Conservation (phyloP, 1,284 basidiomycete species). For the Marasmius sp. region DNA sequence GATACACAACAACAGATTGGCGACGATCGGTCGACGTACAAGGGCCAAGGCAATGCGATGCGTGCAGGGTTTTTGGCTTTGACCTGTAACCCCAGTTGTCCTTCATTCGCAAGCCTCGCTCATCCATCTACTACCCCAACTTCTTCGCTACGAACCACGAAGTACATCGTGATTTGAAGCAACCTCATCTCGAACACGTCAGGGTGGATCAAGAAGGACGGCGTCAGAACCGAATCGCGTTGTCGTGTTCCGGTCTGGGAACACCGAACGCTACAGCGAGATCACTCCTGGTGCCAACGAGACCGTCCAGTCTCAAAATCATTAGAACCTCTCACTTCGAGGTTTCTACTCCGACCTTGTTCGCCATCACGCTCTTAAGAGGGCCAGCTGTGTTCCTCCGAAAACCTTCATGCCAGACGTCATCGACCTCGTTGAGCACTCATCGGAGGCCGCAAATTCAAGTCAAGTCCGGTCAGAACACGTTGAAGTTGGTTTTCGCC, state of each 20-base stretch:
- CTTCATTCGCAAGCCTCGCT: conserved; percentile 84
- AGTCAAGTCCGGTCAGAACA: conserved; percentile 95
- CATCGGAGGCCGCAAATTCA: conserved; percentile 97
- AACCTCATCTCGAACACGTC: no score
- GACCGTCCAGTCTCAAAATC: conserved; percentile 80
- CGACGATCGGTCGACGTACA: conserved; percentile 87
- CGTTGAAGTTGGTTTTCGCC: conserved; percentile 93
- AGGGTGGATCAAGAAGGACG: no score
- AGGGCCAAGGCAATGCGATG: conserved; percentile 95
- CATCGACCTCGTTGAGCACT: conserved; percentile 94
- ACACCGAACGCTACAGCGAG: conserved; percentile 97
- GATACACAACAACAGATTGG: conserved; percentile 57
- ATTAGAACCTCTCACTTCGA: conserved; percentile 91
- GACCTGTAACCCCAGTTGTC: conserved; percentile 96
- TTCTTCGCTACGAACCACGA: conserved; percentile 99
- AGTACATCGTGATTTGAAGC: conserved; percentile 90
- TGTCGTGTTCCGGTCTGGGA: conserved; percentile 96
- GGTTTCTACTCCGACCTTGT: conserved; percentile 93
- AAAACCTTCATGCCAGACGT: conserved; percentile 99
- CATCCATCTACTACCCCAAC: conserved; percentile 94
- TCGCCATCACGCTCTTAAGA: conserved; percentile 95
- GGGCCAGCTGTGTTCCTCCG: conserved; percentile 96
- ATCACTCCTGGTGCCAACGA: conserved; percentile 96
- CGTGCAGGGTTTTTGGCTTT: conserved; percentile 92
- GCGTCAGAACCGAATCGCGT: conserved; percentile 84